Base-by-base conservation (phyloP, 2,329 filamentous ascomycete species). In the Neocucurbitaria cava region DNA sequence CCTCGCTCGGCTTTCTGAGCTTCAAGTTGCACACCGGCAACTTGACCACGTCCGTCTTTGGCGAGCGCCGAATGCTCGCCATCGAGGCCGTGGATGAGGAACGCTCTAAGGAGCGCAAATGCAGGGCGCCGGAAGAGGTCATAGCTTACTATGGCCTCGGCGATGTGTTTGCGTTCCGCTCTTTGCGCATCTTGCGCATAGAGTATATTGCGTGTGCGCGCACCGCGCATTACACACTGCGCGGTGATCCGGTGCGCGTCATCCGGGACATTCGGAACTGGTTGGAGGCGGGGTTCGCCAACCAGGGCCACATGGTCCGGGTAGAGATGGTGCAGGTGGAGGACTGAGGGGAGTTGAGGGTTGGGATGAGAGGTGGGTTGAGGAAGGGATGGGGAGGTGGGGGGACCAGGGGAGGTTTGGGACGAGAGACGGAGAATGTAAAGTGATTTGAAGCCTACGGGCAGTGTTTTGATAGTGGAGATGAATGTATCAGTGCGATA, bases 1-100 rank as follows among this genome's bases (percentile, higher is more conserved):
- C 89, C 2, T 92, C 82, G 71, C 96, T 96, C 0, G 87, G 84
- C 0, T 89, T 88, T 9, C 91, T 93, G 66, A 86, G 86, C 36
- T 91, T 85, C 74, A 96, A 92, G 9, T 96, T 81, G 1, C 92
- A 91, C 1, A 93, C 94, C 9, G 93, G 90, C 1, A 91, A 89
- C 7, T 90, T 86, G 52, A 86, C 88, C 0, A 89, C 81, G 65
- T 91, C 90, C 71, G 91, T 95, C 9, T 82, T 81, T 7, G 77
- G 78, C 1, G 77, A 80, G 58, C 87, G 51, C 0, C 57, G 66
- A 13, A 60, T 61, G 35, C 26, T 61, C 77, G 76, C 95, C 95
- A 75, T 97, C 89, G 73, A 93, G 86, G 1, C 91, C 90, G 0
- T 96, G 82, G 2, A 87, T 80, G 69, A 96, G 94, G 23, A 87